A percentile compares a stretch with the other conserved stretches of the same genome.
Conservation (phyloP, 1,284 basidiomycete genomes). For the Porodaedalea pini region DNA sequence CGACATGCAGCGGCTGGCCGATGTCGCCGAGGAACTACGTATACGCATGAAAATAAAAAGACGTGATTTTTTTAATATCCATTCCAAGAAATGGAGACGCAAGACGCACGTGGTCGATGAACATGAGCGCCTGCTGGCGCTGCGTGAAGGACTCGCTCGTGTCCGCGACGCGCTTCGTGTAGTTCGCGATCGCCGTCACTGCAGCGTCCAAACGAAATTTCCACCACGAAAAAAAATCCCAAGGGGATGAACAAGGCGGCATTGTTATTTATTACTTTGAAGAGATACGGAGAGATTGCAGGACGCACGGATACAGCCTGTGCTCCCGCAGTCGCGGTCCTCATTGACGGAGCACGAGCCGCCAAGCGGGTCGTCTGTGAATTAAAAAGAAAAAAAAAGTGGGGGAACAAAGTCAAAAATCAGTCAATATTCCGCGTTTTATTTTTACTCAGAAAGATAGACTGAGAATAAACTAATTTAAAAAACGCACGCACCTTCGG, state of each 20-base stretch:
- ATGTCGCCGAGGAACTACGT: constrained; percentile 52
- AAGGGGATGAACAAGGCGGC: not conserved
- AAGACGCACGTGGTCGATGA: constrained; percentile 29
- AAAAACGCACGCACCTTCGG: constrained; percentile 36
- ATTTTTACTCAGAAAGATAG: too few species aligned
- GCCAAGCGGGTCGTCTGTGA: constrained; percentile 42
- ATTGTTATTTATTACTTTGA: not conserved
- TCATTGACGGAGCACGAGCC: constrained; percentile 47
- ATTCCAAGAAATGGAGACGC: not conserved
- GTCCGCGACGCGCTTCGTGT: constrained; percentile 46
- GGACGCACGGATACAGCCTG: constrained; percentile 44
- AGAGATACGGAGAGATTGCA: not conserved
- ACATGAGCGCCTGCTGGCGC: constrained; percentile 48
- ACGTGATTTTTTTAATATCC: constrained; percentile 25
- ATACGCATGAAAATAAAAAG: constrained; percentile 22
- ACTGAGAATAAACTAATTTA: too few species aligned
- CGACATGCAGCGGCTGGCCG: constrained; percentile 48
- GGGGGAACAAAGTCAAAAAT: too few species aligned
- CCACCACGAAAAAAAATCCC: too few species aligned
- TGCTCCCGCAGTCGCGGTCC: constrained; percentile 40
- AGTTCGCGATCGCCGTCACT: constrained; percentile 55
- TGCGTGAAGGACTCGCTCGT: constrained; percentile 40
- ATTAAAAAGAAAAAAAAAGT: not conserved
- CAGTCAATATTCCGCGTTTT: too few species aligned
- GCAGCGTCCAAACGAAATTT: too few species aligned